These are phyloP conservation scores for Phalaenopsis equestris DNA, from an alignment of 106 monocot species.

Conservation along the genomic window DNA sequence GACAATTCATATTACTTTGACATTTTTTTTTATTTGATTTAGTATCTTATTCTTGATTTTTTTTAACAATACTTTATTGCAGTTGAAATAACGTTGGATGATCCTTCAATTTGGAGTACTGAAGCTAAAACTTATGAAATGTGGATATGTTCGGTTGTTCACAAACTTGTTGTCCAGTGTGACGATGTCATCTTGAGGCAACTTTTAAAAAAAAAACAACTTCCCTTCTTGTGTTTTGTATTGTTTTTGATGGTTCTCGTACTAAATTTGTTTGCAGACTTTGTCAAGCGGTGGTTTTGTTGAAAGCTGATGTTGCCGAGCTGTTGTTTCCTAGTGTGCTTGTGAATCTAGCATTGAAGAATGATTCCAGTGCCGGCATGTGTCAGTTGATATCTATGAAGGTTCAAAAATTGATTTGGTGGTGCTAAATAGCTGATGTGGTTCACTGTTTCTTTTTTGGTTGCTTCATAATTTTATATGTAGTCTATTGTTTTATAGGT, in stretches of 20 bases:
- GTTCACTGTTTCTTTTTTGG: not conserved
- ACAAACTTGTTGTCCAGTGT: slow-evolving; percentile 45
- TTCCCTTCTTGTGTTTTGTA: not conserved
- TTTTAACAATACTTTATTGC: not conserved
- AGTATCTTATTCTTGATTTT: not conserved
- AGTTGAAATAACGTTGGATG: slow-evolving; percentile 18
- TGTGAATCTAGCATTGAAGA: slow-evolving; percentile 46
- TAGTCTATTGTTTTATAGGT: slow-evolving; percentile 36
- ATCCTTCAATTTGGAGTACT: slow-evolving; percentile 64
- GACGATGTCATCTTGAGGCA: slow-evolving; percentile 75
- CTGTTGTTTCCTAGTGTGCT: slow-evolving; percentile 68
- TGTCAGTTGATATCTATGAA: slow-evolving; percentile 65
- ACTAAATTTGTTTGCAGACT: slow-evolving; percentile 36
- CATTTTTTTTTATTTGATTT: not conserved
- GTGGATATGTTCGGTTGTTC: slow-evolving; percentile 81
- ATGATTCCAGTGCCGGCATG: slow-evolving; percentile 26
- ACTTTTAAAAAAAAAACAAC: not conserved
- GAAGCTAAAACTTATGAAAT: slow-evolving; percentile 45
- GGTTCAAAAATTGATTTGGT: slow-evolving; percentile 21
- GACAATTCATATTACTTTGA: not conserved
- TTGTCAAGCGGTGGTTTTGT: slow-evolving; percentile 61
- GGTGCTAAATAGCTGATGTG: not conserved
- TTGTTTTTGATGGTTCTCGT: not conserved
- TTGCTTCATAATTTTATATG: not conserved
- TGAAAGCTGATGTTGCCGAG: slow-evolving; percentile 76